phyloP scores from a whole-genome alignment of 352 stramenopile species.

The Phytophthora ramorum region DNA sequence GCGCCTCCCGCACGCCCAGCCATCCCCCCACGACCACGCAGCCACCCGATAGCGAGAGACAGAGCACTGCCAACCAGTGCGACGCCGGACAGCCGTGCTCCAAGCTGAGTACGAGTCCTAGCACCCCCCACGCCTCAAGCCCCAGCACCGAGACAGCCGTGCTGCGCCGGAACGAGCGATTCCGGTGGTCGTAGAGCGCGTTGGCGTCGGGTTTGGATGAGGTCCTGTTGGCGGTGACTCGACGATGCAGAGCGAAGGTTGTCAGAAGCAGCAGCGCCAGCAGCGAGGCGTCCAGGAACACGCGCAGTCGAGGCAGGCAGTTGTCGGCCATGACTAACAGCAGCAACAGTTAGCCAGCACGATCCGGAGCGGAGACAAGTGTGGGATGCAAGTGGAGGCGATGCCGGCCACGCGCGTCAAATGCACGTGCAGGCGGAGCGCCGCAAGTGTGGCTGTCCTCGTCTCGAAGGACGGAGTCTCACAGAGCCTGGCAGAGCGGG shows the following conservation, averaged over 20 bases:
- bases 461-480: not conserved
- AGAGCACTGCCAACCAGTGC: slow-evolving; percentile 30
- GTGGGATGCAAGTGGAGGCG: slow-evolving; percentile 1
- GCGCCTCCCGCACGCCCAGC: slow-evolving; percentile 18
- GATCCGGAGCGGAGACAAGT: not conserved
- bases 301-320: slow-evolving; percentile 20
- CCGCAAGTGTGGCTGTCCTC: not conserved
- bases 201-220: slow-evolving; percentile 8
- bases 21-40: slow-evolving; percentile 18
- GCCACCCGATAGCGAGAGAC: slow-evolving; percentile 8
- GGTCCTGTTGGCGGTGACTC: not conserved
- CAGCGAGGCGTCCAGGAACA: slow-evolving; percentile 31
- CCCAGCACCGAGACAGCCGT: slow-evolving; percentile 3
- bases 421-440: too few relatives aligned
- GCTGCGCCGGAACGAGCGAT: slow-evolving; percentile 13
- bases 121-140: slow-evolving; percentile 14
- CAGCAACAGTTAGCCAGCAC: not conserved
- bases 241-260: slow-evolving; percentile 13
- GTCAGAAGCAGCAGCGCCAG: slow-evolving; percentile 21
- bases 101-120: slow-evolving; percentile 23
- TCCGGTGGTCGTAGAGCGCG: slow-evolving; percentile 16
- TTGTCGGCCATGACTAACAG: slow-evolving; percentile 14
- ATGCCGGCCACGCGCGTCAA: too few relatives aligned
- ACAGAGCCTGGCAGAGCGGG: not conserved
- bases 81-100: slow-evolving; percentile 3